Base-by-base conservation (phyloP, 1,284 basidiomycete species). In the Vanrija sp. region DNA sequence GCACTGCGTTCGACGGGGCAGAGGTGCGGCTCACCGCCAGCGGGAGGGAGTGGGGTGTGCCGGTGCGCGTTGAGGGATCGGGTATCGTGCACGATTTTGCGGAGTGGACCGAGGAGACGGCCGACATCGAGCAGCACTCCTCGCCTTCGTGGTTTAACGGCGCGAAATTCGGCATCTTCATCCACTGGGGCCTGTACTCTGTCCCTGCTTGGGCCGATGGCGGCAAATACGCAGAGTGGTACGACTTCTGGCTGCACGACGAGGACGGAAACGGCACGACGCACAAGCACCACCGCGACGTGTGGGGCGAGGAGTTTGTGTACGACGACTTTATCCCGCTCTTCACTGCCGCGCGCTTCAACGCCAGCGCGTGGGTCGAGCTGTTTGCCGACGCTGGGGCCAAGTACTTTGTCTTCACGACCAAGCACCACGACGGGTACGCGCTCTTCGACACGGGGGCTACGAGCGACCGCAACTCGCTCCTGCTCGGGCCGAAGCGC, bases 121-220 rank as follows among this genome's bases (percentile, higher is more conserved):
- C 23, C 19, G 55, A 56, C 14, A 23, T 53, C 16, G 55, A 52
- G 41, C 42, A 51, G 36, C 58, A 57, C 42, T 39, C 49, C 4
- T 18, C 52, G 1, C 56, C 57, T n/a, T 35, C 18, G 3, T 62
- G 61, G 61, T 62, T 36, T 45, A 23, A 38, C 42, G 23, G 20
- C 4, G 61, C 61, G 8, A 60, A 59, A 19, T 62, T 57, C n/a
- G 61, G 61, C 42, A 56, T 84, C 37, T 84, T 84, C 66, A 76
- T 84, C 47, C 83, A 84, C 60, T 84, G 83, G 82, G 83, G 83
- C 6, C 62, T 81, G 3, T 84, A 78, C 58, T 80, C 79, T 20
- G 78, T 80, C 6, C 66, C 66, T 0, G 69, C 63, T 9, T 68
- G 61, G 63, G 8, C 71, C 71, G 2, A 64, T 56, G 16, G 22